phyloP scores from a whole-genome alignment of 2,329 filamentous ascomycete genomes.

The Fusarium chuoi region DNA sequence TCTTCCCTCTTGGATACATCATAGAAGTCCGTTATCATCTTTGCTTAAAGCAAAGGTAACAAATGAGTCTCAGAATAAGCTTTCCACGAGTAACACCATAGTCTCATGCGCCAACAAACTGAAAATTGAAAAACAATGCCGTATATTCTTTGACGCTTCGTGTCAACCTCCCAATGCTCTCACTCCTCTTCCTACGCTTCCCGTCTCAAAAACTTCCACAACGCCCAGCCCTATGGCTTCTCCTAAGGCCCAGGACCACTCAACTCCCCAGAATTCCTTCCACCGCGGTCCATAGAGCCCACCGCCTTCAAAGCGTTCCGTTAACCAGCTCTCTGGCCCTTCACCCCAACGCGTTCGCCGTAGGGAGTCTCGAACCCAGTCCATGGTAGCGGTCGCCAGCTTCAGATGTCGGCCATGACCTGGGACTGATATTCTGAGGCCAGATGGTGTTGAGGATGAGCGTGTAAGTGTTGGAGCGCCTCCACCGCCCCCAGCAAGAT shows the following conservation, averaged over 20 bases:
- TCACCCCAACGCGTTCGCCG: slow-evolving; percentile 70
- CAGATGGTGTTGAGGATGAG: slow-evolving; percentile 29
- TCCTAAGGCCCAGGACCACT: slow-evolving; percentile 76
- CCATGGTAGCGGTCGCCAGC: slow-evolving; percentile 68
- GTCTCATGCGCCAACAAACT: neutral
- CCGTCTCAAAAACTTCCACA: slow-evolving; percentile 79
- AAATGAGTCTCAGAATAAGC: neutral
- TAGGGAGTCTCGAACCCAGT: slow-evolving; percentile 69
- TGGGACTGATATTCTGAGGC: slow-evolving; percentile 70
- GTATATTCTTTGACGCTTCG: neutral
- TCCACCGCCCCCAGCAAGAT: slow-evolving; percentile 69
- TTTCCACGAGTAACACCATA: neutral
- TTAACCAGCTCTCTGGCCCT: slow-evolving; percentile 68
- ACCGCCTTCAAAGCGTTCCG: slow-evolving; percentile 78
- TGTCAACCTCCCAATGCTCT: slow-evolving; percentile 52
- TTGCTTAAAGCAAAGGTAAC: neutral
- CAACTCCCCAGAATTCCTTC: slow-evolving; percentile 75
- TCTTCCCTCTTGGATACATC: neutral
- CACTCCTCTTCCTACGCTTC: slow-evolving; percentile 76
- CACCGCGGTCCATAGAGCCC: slow-evolving; percentile 59
- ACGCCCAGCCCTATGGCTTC: slow-evolving; percentile 77
- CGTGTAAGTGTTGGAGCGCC: slow-evolving; percentile 48
- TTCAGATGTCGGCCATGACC: slow-evolving; percentile 75
- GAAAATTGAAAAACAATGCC: neutral
- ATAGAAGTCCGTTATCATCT: neutral